Evolutionary conservation across 768 basidiomycete species (phyloP), one percentile per base, ranked within the genome.

Genomic region (Tylopilus vinaceipallidus): DNA sequence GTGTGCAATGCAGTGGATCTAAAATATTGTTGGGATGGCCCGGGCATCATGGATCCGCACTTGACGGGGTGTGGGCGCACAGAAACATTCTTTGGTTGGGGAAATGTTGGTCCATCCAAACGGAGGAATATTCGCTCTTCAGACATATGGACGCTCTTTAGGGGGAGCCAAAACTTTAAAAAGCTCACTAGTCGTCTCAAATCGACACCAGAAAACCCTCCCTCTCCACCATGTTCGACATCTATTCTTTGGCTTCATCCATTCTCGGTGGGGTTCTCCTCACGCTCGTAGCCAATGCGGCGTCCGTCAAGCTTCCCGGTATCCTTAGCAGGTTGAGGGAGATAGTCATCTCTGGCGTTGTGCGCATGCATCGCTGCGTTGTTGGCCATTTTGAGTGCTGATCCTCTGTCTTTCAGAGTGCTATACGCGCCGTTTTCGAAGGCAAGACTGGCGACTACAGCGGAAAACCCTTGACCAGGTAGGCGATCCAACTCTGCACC

Each of bases 391-490:
- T 41, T 43, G n/a, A 29, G 23, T 3, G n/a, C 33, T 53, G 9
- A 57, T n/a, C 12, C 2, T 3, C 20, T 35, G 10, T 30, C 33
- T 39, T 44, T 6, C 34, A 57, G 56, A 35, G 32, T 4, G 41
- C 36, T 3, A 12, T 59, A 34, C 42, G 26, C 16, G 32, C 46
- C n/a, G 12, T 45, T 30, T 37, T 42, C 17, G 22, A 36, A 5
- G 14, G 14, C 6, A 49, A 24, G 13, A 13, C n/a, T 19, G 8
- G 23, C 9, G 47, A 50, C 16, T 39, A 39, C 16, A 30, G 42
- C 17, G 54, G 58, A 32, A 53, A 40, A 29, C 58, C 42, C 13
- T 42, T 60, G 55, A 60, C 54, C 10, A 53, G 59, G 59, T 60
- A 29, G 11, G 17, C 10, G 16, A 16, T 24, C 20, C 2, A 19